Conservation (phyloP, 2,329 filamentous ascomycete species). For the Aspergillus quadricinctus region DNA sequence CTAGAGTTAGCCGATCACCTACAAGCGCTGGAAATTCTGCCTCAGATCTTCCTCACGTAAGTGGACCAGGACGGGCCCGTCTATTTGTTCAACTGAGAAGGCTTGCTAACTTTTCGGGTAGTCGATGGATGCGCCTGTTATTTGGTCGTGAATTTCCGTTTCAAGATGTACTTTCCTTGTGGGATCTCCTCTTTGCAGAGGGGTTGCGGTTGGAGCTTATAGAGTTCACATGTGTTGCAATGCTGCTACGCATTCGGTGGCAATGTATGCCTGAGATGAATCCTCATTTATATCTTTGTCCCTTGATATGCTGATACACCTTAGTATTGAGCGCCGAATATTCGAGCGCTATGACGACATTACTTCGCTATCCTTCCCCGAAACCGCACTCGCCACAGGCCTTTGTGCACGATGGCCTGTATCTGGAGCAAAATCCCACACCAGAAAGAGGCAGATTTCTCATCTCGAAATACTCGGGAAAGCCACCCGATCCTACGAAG, state of each 20-base stretch:
- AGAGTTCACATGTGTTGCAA: slow-evolving; percentile 87
- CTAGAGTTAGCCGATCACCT: slow-evolving; percentile 79
- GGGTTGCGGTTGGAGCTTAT: slow-evolving; percentile 76
- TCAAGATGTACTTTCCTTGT: slow-evolving; percentile 74
- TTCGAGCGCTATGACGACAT: slow-evolving; percentile 72
- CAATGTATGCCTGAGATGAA: slow-evolving; percentile 56
- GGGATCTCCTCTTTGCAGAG: slow-evolving; percentile 87
- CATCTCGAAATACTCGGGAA: slow-evolving; percentile 46
- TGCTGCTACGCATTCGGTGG: slow-evolving; percentile 90
- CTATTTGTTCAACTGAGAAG: neutral
- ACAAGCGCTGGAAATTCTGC: slow-evolving; percentile 79
- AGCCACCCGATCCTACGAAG: slow-evolving; percentile 34
- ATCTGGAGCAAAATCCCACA: slow-evolving; percentile 42
- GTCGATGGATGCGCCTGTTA: slow-evolving; percentile 83
- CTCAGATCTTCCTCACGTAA: slow-evolving; percentile 93
- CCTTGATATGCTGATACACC: neutral
- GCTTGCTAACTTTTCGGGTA: slow-evolving; percentile 11
- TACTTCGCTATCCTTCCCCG: slow-evolving; percentile 78
- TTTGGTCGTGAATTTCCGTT: slow-evolving; percentile 94
- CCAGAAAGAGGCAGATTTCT: slow-evolving; percentile 41
- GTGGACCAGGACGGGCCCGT: slow-evolving; percentile 19
- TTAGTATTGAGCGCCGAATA: slow-evolving; percentile 82
- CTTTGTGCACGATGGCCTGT: slow-evolving; percentile 79
- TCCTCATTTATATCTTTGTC: slow-evolving; percentile 8
- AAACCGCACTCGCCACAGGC: slow-evolving; percentile 64